A percentile compares a stretch with the other conserved stretches of the same genome.
These are phyloP conservation scores for Magnolia sinica DNA, from an alignment of 164 flowering plant species.

Conservation along the genomic window DNA sequence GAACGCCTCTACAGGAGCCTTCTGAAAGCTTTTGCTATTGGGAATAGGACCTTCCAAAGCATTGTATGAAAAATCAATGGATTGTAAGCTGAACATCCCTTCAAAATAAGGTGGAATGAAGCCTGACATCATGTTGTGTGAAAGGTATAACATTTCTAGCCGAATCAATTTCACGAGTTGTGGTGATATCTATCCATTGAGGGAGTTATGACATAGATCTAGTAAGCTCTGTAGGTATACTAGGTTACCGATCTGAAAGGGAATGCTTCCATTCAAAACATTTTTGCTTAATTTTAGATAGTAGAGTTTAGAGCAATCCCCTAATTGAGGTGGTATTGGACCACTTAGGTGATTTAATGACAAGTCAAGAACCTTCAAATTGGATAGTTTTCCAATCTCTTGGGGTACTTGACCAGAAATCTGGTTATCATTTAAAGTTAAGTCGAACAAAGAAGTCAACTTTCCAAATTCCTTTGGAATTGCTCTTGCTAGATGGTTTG, in stretches of 20 bases:
- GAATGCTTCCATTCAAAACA: conserved; percentile 5
- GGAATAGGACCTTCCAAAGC: not conserved
- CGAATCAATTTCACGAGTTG: not conserved
- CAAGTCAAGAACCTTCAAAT: not conserved
- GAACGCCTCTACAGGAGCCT: not conserved
- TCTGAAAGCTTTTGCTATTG: not conserved
- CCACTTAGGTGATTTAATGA: not conserved
- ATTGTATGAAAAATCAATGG: conserved; percentile 5
- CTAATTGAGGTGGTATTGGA: not conserved
- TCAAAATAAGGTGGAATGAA: conserved; percentile 2
- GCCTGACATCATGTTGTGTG: conserved; percentile 1
- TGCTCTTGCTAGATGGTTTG: conserved; percentile 4
- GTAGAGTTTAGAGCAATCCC: not conserved
- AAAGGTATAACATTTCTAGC: conserved; percentile 6
- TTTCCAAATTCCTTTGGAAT: conserved; percentile 3
- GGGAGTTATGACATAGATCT: conserved; percentile 7
- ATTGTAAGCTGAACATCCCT: not conserved
- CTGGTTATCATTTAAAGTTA: not conserved
- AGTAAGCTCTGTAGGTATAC: not conserved
- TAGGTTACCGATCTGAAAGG: conserved; percentile 4
- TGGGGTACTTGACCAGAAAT: not conserved
- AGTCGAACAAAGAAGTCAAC: not conserved
- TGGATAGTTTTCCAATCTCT: not conserved
- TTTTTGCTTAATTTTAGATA: not conserved
- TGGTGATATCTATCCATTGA: not conserved